Evolutionary conservation across 2,329 filamentous ascomycete species (phyloP).

Genomic region (Cadophora luteo-olivacea): DNA sequence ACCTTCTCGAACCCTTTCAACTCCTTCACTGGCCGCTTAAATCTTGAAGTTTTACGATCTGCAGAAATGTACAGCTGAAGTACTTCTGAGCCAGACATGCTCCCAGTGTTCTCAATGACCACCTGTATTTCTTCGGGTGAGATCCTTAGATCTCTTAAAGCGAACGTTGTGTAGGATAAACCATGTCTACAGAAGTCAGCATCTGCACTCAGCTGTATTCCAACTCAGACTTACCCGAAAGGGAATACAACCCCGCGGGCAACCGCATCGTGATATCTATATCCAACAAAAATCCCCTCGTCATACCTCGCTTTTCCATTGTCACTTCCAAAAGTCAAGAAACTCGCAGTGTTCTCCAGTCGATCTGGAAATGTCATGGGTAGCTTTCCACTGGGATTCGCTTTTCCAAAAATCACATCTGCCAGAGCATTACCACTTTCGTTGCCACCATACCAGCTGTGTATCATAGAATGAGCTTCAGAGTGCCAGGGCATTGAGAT

Average conservation of each 20-base stretch:
- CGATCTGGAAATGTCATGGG: conserved; percentile 64
- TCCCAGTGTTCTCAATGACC: conserved; percentile 40
- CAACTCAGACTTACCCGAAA: conserved; percentile 59
- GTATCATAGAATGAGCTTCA: conserved; percentile 38
- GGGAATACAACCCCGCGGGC: conserved; percentile 66
- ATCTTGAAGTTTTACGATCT: neutral
- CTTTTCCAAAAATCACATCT: conserved; percentile 65
- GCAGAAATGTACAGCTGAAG: conserved; percentile 43
- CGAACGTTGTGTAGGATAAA: conserved; percentile 69
- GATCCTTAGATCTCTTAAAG: conserved; percentile 51
- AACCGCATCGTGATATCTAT: conserved; percentile 72
- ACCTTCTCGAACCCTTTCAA: conserved; percentile 13
- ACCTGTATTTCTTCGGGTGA: neutral
- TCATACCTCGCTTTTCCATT: conserved; percentile 64
- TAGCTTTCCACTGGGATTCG: conserved; percentile 66
- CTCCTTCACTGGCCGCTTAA: conserved; percentile 8
- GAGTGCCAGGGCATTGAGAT: conserved; percentile 57
- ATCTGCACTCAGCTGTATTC: neutral
- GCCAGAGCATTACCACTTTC: conserved; percentile 69
- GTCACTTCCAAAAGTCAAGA: conserved; percentile 47
- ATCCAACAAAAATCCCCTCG: conserved; percentile 61
- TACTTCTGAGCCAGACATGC: conserved; percentile 39
- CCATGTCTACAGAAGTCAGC: conserved; percentile 56
- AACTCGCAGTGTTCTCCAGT: conserved; percentile 66
- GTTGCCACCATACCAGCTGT: conserved; percentile 64